Conservation (phyloP, 768 basidiomycete species). For the Trametes coccinea region DNA sequence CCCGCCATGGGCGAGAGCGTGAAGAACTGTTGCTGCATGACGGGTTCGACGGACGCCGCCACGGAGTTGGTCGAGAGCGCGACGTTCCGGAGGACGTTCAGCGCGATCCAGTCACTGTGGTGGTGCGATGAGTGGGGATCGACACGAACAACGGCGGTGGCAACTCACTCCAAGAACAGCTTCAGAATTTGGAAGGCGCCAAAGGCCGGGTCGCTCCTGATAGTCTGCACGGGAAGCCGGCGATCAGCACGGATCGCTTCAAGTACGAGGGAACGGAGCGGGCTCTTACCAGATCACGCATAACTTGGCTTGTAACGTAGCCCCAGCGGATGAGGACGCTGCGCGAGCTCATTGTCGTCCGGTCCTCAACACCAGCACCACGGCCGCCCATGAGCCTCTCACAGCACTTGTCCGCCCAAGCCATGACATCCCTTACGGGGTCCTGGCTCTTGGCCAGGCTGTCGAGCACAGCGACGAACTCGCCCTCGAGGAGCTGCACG, state of each 20-base stretch:
- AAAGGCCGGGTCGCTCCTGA: slow-evolving; percentile 89
- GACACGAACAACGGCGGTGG: slow-evolving; percentile 7
- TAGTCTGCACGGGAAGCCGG: slow-evolving; percentile 55
- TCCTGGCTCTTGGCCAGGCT: slow-evolving; percentile 69
- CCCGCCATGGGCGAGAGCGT: slow-evolving; percentile 87
- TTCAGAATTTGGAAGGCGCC: slow-evolving; percentile 92
- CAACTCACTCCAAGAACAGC: slow-evolving; percentile 81
- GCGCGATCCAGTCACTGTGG: slow-evolving; percentile 84
- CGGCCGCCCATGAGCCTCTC: slow-evolving; percentile 79
- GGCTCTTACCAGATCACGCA: slow-evolving; percentile 78
- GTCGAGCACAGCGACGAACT: slow-evolving; percentile 79
- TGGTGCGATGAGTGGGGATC: slow-evolving; percentile 14
- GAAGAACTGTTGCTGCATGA: slow-evolving; percentile 89
- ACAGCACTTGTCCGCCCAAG: slow-evolving; percentile 90
- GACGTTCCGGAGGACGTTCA: slow-evolving; percentile 84
- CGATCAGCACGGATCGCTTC: slow-evolving; percentile 3
- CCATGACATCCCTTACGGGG: slow-evolving; percentile 84
- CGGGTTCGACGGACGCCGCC: slow-evolving; percentile 87
- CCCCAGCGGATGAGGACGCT: slow-evolving; percentile 90
- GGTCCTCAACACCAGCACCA: slow-evolving; percentile 63
- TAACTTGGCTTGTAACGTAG: slow-evolving; percentile 90
- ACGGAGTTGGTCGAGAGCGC: slow-evolving; percentile 90
- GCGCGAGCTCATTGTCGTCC: slow-evolving; percentile 80
- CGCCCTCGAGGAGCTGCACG: slow-evolving; percentile 80
- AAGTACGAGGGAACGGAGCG: background rate